These are phyloP conservation scores for Phalaenopsis equestris DNA, from an alignment of 106 monocot genomes.

Conservation along the genomic window DNA sequence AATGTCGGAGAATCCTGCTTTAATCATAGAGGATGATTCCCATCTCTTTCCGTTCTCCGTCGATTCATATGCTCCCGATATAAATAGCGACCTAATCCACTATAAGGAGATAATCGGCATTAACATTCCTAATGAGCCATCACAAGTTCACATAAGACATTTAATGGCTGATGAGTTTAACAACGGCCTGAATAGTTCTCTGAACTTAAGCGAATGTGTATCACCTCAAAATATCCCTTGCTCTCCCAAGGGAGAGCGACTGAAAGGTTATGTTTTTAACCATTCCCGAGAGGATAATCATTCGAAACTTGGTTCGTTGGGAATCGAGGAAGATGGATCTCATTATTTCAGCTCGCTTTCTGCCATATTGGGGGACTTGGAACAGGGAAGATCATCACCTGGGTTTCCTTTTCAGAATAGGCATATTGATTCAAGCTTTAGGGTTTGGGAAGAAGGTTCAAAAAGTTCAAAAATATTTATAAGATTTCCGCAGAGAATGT, in stretches of 20 bases:
- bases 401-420: conserved; percentile 7
- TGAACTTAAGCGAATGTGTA: conserved; percentile 26
- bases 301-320: conserved; percentile 20
- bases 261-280: not conserved
- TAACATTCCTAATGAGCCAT: conserved; percentile 7
- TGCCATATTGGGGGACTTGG: conserved; percentile 28
- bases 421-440: conserved; percentile 43
- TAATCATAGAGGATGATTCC: conserved; percentile 3
- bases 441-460: conserved; percentile 24
- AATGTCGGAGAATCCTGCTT: conserved; percentile 7
- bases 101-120: conserved; percentile 30
- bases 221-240: conserved; percentile 19
- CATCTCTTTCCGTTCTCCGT: conserved; percentile 12
- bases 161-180: conserved; percentile 31
- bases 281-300: conserved; percentile 19
- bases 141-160: no score
- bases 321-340: conserved; percentile 22
- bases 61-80: conserved; percentile 9
- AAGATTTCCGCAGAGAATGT: conserved; percentile 33
- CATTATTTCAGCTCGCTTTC: conserved; percentile 46
- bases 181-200: conserved; percentile 19
- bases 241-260: conserved; percentile 18
- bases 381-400: not conserved
- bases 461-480: not conserved
- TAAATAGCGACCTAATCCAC: conserved; percentile 11